Evolutionary conservation across 2,329 filamentous ascomycete genomes (phyloP), one percentile per base, ranked within the genome.

Genomic region (Hypoxylon sp.): DNA sequence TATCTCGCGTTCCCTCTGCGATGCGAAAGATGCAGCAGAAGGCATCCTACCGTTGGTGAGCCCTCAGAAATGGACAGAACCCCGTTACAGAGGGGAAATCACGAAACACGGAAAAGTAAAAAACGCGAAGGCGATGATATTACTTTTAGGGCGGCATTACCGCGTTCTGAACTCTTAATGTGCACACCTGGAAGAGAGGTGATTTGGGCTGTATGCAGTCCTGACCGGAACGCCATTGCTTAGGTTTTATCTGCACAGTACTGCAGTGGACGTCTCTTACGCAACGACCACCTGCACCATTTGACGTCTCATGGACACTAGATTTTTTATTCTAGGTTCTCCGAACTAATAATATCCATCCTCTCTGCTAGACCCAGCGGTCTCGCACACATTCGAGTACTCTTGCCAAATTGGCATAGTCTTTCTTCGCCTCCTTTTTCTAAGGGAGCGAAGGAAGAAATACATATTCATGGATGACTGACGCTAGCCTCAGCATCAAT

Each of bases 171-270:
- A 44, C 39, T 17, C n/a, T 44, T 17, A 21, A 44, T 7, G 10
- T 8, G 17, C 39, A 44, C 17, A 44, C 17, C 3, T 44, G 17
- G 39, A 17, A 21, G 17, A 11, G 17, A 21, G 17, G 17, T 44
- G 11, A 21, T 21, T 44, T 21, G 39, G 15, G 17, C 17, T n/a
- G 8, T 42, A 17, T 17, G 4, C 37, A 42, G 37, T 19, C 39
- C 7, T 11, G 7, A 21, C 4, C 11, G 39, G 17, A 11, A 44
- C 17, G 39, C 10, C 6, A 21, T 11, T 44, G 13, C 17, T 21
- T 21, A 44, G 39, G 39, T 44, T 44, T 44, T 10, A 17, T 44
- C 39, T 44, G 17, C 39, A 44, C 39, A 44, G 39, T 21, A 44
- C 6, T 44, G 10, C 39, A 21, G 39, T 21, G 17, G 17, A n/a